Percentiles rank a stretch among this genome's conserved stretches.
These are phyloP conservation scores for Chrysoporthe austroafricana DNA, from an alignment of 2,329 filamentous ascomycete genomes.

Conservation along the genomic window DNA sequence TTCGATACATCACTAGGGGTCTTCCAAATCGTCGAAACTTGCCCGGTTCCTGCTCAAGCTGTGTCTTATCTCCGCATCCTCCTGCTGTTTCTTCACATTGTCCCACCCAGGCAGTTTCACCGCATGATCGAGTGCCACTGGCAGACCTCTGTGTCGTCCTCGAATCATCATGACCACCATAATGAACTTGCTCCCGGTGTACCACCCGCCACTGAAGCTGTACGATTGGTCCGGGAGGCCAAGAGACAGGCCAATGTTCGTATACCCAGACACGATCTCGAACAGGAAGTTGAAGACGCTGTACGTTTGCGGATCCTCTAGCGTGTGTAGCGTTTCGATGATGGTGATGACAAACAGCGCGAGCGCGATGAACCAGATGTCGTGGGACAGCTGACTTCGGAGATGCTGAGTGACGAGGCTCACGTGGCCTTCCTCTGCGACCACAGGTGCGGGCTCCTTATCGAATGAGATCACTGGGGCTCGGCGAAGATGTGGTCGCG, in stretches of 20 bases:
- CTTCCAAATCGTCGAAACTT: not conserved
- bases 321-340: conserved; percentile 61
- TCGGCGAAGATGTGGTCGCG: conserved; percentile 21
- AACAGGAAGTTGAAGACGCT: conserved; percentile 65
- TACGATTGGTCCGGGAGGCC: conserved; percentile 21
- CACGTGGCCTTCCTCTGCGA: conserved; percentile 28
- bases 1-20: not conserved
- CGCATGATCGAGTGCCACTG: conserved; percentile 58
- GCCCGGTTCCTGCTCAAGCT: conserved; percentile 19
- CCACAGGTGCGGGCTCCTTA: conserved; percentile 12
- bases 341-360: conserved; percentile 63
- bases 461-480: conserved; percentile 23
- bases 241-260: conserved; percentile 24
- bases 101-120: conserved; percentile 46
- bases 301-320: conserved; percentile 54
- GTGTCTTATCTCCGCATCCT: conserved; percentile 26
- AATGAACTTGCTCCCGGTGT: conserved; percentile 25
- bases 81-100: conserved; percentile 34
- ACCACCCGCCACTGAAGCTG: conserved; percentile 27
- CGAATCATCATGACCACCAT: conserved; percentile 43
- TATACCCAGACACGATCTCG: conserved; percentile 48
- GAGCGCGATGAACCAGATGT: conserved; percentile 68
- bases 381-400: conserved; percentile 67
- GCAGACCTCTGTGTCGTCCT: conserved; percentile 58
- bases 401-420: conserved; percentile 51